phyloP scores from a whole-genome alignment of 1,284 basidiomycete species.

The Moesziomyces antarcticus region DNA sequence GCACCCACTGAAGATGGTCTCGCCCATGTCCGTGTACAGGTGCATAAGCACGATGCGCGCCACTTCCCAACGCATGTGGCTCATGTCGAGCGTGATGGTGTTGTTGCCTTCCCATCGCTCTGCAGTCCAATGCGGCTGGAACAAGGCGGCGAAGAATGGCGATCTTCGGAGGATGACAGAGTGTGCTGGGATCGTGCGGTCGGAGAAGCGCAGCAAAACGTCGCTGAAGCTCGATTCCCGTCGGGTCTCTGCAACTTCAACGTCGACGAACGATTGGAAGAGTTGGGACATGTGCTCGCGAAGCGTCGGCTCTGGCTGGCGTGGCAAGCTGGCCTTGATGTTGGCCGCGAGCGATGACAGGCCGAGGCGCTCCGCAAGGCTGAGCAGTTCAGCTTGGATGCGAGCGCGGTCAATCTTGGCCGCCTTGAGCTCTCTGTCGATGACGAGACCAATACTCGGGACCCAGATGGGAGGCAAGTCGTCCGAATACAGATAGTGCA shows the following conservation, averaged over 20 bases:
- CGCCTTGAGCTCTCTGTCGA: constrained; percentile 70
- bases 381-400: constrained; percentile 73
- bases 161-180: constrained; percentile 83
- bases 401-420: constrained; percentile 76
- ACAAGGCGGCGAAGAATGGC: constrained; percentile 86
- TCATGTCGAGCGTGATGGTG: constrained; percentile 76
- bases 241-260: neutral
- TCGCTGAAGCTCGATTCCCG: constrained; percentile 71
- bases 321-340: constrained; percentile 67
- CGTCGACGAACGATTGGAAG: constrained; percentile 64
- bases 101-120: constrained; percentile 74
- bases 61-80: constrained; percentile 79
- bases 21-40: constrained; percentile 81
- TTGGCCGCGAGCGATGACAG: constrained; percentile 68
- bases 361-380: constrained; percentile 72
- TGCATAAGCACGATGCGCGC: constrained; percentile 82
- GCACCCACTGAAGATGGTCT: constrained; percentile 74
- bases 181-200: constrained; percentile 78
- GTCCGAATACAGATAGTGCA: constrained; percentile 90
- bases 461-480: constrained; percentile 87
- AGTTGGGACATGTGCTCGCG: constrained; percentile 72
- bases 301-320: constrained; percentile 71
- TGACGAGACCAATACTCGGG: constrained; percentile 74
- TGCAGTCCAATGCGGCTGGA: constrained; percentile 82
- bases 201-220: constrained; percentile 79